phyloP scores from a whole-genome alignment of 108 stramenopile species.

The Aureococcus anophagefferens region DNA sequence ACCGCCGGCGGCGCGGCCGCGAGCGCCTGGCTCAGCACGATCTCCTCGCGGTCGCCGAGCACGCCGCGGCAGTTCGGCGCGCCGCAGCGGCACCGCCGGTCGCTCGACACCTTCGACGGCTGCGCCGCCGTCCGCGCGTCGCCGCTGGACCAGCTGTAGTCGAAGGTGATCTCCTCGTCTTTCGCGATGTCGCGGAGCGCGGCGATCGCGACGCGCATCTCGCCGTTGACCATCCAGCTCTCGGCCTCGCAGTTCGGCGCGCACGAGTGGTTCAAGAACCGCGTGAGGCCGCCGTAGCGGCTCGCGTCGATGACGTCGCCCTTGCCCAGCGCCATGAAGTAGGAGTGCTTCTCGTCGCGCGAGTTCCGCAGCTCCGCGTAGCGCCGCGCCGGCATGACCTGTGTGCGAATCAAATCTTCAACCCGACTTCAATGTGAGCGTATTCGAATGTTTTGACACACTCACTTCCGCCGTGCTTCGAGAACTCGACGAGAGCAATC shows the following conservation, averaged over 20 bases:
- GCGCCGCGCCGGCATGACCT: conserved; percentile 48
- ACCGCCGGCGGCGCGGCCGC: neutral
- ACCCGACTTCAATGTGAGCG: too few relatives aligned
- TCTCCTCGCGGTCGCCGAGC: conserved; percentile 50
- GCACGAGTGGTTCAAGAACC: conserved; percentile 97
- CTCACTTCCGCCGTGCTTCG: too few relatives aligned
- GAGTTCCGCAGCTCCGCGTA: conserved; percentile 37
- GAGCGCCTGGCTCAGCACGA: neutral
- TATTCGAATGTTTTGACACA: too few relatives aligned
- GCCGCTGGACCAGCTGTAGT: conserved; percentile 68
- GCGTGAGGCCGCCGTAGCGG: conserved; percentile 72
- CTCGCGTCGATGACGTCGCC: conserved; percentile 87
- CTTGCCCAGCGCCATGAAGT: conserved; percentile 84
- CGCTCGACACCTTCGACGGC: neutral
- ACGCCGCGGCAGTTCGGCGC: conserved; percentile 73
- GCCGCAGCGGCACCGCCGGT: conserved; percentile 70
- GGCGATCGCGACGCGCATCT: conserved; percentile 68
- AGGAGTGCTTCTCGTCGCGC: conserved; percentile 29
- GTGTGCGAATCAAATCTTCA: too few relatives aligned
- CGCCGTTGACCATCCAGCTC: conserved; percentile 75
- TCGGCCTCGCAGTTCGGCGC: conserved; percentile 87
- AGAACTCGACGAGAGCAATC: too few relatives aligned
- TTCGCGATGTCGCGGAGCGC: conserved; percentile 63
- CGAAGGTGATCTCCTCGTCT: conserved; percentile 92
- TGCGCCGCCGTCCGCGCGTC: neutral